Evolutionary conservation across 2,329 filamentous ascomycete genomes (phyloP), one percentile per base, ranked within the genome.

Genomic region (Penicillium sclerotiorum): DNA sequence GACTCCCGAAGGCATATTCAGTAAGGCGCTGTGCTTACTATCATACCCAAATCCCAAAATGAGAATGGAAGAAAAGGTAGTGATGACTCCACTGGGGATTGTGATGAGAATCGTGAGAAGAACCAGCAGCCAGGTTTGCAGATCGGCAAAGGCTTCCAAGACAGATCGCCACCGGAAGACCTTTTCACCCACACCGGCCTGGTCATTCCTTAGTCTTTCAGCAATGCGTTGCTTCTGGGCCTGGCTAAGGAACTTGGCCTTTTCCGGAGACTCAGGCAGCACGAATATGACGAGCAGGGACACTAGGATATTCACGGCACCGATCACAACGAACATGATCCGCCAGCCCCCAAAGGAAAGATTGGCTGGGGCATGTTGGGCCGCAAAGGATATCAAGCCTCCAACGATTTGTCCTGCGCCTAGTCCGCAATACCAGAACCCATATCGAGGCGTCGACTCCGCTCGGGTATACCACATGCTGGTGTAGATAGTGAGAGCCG

Each of bases 1-100:
- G 5, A 69, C 66, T 8, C 76, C 76, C 4, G 67, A 68, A 0
- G 77, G 77, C 22, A 75, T 73, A 18, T 72, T 74, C n/a, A 79
- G 61, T 21, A 79, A 60, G 1, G 75, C 70, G 11, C 73, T 71
- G 43, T 75, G 50, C 30, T 71, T 69, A 13, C 68, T 63, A 1
- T 67, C 70, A 52, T 76, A 78, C 6, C 75, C 76, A 37, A 76
- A 74, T 12, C 68, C 68, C 35, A 53, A 56, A 32, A 68, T 68
- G 12, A 79, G 67, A 8, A 75, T 76, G 2, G 70, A 66, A 9
- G 70, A 73, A 55, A 75, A 78, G 23, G 72, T 75, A 15, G 69
- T 73, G 12, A 78, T 66, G 4, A 74, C 74, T 11, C 75, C 75
- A 45, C 74, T 77, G 1, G 73, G 73, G 13, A 76, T 70, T 20